A percentile compares a stretch with the other conserved stretches of the same genome.
Evolutionary conservation across 2,329 filamentous ascomycete genomes (phyloP).

Genomic region (Claviceps lovelessii): DNA sequence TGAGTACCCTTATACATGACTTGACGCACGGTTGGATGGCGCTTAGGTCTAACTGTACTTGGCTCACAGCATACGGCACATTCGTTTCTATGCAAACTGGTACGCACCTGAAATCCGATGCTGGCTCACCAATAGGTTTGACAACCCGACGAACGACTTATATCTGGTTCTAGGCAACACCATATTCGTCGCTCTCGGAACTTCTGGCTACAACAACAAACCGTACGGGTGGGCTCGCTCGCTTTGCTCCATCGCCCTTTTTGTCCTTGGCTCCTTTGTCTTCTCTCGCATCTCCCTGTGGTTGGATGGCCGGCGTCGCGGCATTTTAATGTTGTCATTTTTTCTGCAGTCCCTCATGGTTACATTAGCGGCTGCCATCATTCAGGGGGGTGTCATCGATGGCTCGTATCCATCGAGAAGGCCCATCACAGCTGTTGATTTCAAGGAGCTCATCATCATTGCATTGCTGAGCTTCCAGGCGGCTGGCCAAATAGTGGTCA

Average conservation of each 20-base stretch:
- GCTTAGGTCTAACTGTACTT: neutral
- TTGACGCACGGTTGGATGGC: too few species aligned
- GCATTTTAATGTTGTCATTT: constrained; percentile 34
- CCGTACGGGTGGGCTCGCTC: constrained; percentile 36
- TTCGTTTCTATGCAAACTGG: constrained; percentile 26
- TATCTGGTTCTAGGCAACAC: constrained; percentile 36
- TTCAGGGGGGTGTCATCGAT: constrained; percentile 25
- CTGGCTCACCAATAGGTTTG: neutral
- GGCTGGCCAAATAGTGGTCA: constrained; percentile 38
- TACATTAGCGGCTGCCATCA: constrained; percentile 36
- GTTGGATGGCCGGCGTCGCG: constrained; percentile 16
- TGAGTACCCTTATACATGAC: neutral
- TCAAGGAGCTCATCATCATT: constrained; percentile 25
- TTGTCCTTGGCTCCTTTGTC: constrained; percentile 37
- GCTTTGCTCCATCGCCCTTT: constrained; percentile 36
- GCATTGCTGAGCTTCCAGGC: constrained; percentile 37
- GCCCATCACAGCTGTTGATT: constrained; percentile 9
- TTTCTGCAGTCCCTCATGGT: constrained; percentile 36
- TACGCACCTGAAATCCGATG: constrained; percentile 3
- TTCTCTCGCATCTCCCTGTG: constrained; percentile 20
- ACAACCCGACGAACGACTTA: neutral
- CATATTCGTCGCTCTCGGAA: constrained; percentile 46
- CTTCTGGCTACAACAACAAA: constrained; percentile 33
- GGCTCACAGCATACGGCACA: constrained; percentile 11
- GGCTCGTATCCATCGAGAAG: constrained; percentile 6